Evolutionary conservation across 2,329 filamentous ascomycete genomes (phyloP), one percentile per base, ranked within the genome.

Genomic region (Hortaea sp.): DNA sequence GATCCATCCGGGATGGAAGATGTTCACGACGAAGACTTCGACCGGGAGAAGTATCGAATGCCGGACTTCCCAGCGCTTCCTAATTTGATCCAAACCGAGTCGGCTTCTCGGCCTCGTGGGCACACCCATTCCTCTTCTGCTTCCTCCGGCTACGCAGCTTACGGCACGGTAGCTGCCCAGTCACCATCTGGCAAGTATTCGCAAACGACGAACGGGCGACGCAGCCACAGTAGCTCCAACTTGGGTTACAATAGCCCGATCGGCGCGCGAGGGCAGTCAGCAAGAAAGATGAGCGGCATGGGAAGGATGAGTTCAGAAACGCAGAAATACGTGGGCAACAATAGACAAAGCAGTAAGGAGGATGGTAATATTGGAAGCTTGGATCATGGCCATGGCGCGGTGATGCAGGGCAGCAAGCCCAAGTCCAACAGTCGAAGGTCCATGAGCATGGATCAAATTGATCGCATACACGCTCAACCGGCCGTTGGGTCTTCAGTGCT

Each of bases 221-320:
- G 85, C 48, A 92, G 86, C 68, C 88, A 88, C 62, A 90, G 85
- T 70, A 85, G 82, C 63, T 86, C 84, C 32, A 85, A 82, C 61
- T 82, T 83, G 57, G 48, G 49, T 34, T 46, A 49, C 29, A 44
- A 49, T 10, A 50, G 47, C 42, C 53, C 41, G 29, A 45, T 54
- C 34, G 44, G 45, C 5, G 41, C 43, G 31, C 49, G 48, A 42
- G 43, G 48, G 20, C 51, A 53, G 31, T 27, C 46, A 7, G 40
- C 48, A 38, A 43, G 45, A 39, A 55, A 42, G 45, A 13, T 40
- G 13, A 53, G 47, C 46, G 50, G 48, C 41, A 44, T 46, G 27
- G 49, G 41, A 11, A 46, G 53, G 38, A 49, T 35, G 11, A 57
- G 55, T 44, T 51, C 53, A 9, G 57, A 60, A 11, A 52, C 49